Percentiles rank a stretch among this genome's conserved stretches.
Evolutionary conservation across 2,329 filamentous ascomycete genomes (phyloP).

Genomic region (Nannizziopsis barbatae): DNA sequence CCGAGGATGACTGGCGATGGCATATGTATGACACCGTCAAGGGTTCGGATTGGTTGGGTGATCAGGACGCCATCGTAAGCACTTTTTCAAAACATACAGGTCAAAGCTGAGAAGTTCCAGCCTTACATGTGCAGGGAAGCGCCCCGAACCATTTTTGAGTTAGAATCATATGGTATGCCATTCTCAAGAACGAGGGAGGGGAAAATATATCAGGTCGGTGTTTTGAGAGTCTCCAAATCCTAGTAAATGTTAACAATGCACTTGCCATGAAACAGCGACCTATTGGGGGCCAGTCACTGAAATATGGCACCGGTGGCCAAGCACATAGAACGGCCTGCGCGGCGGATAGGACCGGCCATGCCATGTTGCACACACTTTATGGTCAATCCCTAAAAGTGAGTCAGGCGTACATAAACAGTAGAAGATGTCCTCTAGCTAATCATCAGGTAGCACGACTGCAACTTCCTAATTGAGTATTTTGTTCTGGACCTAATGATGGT

Average conservation of each 20-base stretch:
- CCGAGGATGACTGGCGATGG: constrained; percentile 97
- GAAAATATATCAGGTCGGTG: constrained; percentile 15
- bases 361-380: constrained; percentile 83
- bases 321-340: constrained; percentile 74
- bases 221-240: not conserved
- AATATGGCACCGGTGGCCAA: constrained; percentile 80
- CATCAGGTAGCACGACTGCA: constrained; percentile 58
- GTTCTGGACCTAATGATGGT: constrained; percentile 85
- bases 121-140: constrained; percentile 98
- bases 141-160: constrained; percentile 79
- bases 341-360: constrained; percentile 80
- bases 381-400: constrained; percentile 62
- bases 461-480: constrained; percentile 95
- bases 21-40: constrained; percentile 99
- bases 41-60: constrained; percentile 92
- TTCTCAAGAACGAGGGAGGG: constrained; percentile 89
- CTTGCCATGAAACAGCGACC: constrained; percentile 64
- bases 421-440: constrained; percentile 6
- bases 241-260: not conserved
- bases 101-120: not conserved
- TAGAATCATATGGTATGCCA: constrained; percentile 95
- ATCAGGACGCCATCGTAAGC: constrained; percentile 72
- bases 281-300: constrained; percentile 79
- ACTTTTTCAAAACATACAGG: not conserved
- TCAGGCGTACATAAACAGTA: not conserved